Percentiles rank a stretch among this genome's conserved stretches.
Evolutionary conservation across 2,329 filamentous ascomycete species (phyloP).

Genomic region (Monosporascus ibericus): DNA sequence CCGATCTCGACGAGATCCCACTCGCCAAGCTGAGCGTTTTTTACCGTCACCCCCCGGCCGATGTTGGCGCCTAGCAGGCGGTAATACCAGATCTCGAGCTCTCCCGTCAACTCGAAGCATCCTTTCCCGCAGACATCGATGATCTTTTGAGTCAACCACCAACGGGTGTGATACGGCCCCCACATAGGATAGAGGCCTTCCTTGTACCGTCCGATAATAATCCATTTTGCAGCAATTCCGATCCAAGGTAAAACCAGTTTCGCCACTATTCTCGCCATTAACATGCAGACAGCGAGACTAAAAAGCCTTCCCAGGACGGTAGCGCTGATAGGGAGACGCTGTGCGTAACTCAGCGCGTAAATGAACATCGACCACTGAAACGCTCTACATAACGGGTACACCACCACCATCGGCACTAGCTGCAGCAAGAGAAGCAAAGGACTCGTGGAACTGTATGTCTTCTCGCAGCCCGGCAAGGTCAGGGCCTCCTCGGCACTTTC

Average conservation of each 20-base stretch:
- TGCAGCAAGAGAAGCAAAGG: constrained; percentile 43
- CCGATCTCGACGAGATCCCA: constrained; percentile 51
- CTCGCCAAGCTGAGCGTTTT: constrained; percentile 41
- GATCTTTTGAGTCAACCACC: constrained; percentile 53
- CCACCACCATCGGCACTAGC: constrained; percentile 40
- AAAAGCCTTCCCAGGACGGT: constrained; percentile 39
- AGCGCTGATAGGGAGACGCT: constrained; percentile 32
- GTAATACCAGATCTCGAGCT: constrained; percentile 37
- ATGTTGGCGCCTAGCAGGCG: constrained; percentile 48
- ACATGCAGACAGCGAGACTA: constrained; percentile 39
- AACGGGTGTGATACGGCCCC: constrained; percentile 50
- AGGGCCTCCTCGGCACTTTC: constrained; percentile 7
- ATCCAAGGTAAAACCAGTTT: constrained; percentile 35
- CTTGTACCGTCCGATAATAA: constrained; percentile 45
- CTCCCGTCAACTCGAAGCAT: constrained; percentile 34
- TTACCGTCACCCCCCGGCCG: constrained; percentile 43
- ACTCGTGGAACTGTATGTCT: constrained; percentile 43
- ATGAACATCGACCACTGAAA: constrained; percentile 49
- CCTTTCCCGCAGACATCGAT: constrained; percentile 43
- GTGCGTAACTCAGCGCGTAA: constrained; percentile 35
- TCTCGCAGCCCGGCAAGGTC: constrained; percentile 27
- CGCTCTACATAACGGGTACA: constrained; percentile 46
- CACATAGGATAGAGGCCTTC: constrained; percentile 55
- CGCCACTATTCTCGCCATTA: constrained; percentile 34
- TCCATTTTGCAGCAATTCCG: constrained; percentile 48